Conservation (phyloP, 2,329 filamentous ascomycete genomes). For the Hansfordia pulvinata region DNA sequence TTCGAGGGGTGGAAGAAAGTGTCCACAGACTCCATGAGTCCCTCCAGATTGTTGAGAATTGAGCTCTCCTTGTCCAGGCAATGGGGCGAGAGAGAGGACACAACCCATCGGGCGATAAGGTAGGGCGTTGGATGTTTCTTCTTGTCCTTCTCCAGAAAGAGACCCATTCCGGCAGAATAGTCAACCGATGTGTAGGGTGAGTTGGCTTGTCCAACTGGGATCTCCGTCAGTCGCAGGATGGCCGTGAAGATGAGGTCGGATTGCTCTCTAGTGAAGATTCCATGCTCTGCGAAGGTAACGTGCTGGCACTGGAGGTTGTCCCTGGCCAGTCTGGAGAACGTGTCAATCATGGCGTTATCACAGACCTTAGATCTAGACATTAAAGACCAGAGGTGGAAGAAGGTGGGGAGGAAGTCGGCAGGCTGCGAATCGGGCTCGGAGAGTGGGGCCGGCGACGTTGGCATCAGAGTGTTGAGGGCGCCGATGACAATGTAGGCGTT, state of each 20-base stretch:
- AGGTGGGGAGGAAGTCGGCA: conserved; percentile 77
- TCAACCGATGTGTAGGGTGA: conserved; percentile 86
- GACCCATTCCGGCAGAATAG: conserved; percentile 65
- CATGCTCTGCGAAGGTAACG: conserved; percentile 71
- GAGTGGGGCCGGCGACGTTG: conserved; percentile 64
- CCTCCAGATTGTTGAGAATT: conserved; percentile 73
- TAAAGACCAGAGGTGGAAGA: conserved; percentile 94
- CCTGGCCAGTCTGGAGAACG: conserved; percentile 74
- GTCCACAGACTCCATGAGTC: conserved; percentile 85
- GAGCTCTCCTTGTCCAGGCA: conserved; percentile 69
- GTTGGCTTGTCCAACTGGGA: conserved; percentile 89
- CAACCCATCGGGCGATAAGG: conserved; percentile 83
- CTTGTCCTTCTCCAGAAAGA: conserved; percentile 82
- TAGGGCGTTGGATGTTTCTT: conserved; percentile 88
- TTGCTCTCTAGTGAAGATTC: conserved; percentile 86
- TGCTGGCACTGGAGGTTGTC: conserved; percentile 67
- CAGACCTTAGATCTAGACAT: conserved; percentile 80
- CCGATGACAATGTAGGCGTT: conserved; percentile 89
- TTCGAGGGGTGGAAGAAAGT: conserved; percentile 99
- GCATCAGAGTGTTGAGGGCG: conserved; percentile 73
- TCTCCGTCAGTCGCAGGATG: conserved; percentile 78
- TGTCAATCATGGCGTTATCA: conserved; percentile 78
- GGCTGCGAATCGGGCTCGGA: conserved; percentile 67
- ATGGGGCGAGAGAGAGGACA: conserved; percentile 80
- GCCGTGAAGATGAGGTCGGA: conserved; percentile 88